Conservation (phyloP, 2,329 filamentous ascomycete species). For the Xylariales sp. region DNA sequence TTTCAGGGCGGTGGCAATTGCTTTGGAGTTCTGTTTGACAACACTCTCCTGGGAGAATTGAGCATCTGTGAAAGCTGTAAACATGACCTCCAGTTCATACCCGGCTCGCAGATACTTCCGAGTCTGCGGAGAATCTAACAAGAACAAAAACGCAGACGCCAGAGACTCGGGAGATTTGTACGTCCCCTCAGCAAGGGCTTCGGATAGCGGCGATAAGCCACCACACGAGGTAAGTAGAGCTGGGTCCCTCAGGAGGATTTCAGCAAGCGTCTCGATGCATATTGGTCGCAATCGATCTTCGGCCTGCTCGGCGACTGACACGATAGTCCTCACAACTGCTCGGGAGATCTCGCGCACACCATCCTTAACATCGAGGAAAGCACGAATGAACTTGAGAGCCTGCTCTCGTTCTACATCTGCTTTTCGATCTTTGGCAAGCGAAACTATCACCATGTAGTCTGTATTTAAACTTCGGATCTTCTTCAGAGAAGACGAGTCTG, state of each 20-base stretch:
- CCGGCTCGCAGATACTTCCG: conserved; percentile 82
- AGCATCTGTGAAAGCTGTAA: conserved; percentile 90
- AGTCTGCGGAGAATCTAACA: conserved; percentile 78
- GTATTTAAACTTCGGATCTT: conserved; percentile 86
- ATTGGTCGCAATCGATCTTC: conserved; percentile 86
- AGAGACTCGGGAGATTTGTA: conserved; percentile 92
- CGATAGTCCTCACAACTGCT: conserved; percentile 82
- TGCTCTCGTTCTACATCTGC: conserved; percentile 97
- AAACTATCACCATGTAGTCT: conserved; percentile 87
- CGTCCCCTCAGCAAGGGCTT: conserved; percentile 82
- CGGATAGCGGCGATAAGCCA: conserved; percentile 82
- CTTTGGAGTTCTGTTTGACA: conserved; percentile 82
- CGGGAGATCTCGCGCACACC: conserved; percentile 84
- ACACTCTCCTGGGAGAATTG: conserved; percentile 53
- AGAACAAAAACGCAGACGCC: conserved; percentile 80
- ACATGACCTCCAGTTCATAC: conserved; percentile 82
- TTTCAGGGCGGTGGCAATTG: conserved; percentile 86
- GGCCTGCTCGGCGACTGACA: conserved; percentile 81
- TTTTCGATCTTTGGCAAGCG: conserved; percentile 91
- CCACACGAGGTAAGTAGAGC: conserved; percentile 76
- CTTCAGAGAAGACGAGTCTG: conserved; percentile 81
- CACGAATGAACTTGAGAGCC: conserved; percentile 90
- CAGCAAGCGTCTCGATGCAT: conserved; percentile 86
- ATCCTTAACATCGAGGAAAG: conserved; percentile 92
- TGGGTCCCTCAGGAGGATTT: conserved; percentile 85